These are phyloP conservation scores for Stephania cephalantha DNA, from an alignment of 164 flowering plant genomes.

Conservation along the genomic window DNA sequence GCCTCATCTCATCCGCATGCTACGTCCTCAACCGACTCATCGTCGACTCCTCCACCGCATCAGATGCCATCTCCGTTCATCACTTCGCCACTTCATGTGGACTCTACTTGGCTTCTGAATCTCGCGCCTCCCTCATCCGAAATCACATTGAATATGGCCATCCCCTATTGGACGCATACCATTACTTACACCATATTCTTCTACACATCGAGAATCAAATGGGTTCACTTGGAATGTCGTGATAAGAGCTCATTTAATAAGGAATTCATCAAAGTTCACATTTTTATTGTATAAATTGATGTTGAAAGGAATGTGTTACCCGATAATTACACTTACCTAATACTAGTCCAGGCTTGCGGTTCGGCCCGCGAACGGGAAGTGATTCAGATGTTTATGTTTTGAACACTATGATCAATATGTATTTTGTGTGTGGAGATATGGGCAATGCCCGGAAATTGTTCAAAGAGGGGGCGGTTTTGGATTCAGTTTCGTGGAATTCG, in stretches of 20 bases:
- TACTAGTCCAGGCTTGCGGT: conserved; percentile 26
- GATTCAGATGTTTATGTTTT: conserved; percentile 32
- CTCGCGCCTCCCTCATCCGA: too few species aligned
- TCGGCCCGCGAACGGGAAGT: conserved; percentile 26
- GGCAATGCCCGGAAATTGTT: conserved; percentile 29
- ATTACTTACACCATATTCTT: conserved; percentile 23
- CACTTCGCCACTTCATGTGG: too few species aligned
- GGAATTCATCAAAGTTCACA: conserved; percentile 9
- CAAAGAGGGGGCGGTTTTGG: conserved; percentile 26
- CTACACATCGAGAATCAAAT: conserved; percentile 25
- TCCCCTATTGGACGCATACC: too few species aligned
- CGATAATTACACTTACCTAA: conserved; percentile 35
- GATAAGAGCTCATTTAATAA: conserved; percentile 26
- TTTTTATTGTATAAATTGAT: conserved; percentile 26
- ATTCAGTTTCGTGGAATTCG: conserved; percentile 39
- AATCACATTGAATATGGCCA: too few species aligned
- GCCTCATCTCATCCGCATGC: too few species aligned
- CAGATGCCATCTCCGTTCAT: too few species aligned
- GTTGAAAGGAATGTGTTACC: conserved; percentile 19
- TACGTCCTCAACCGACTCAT: too few species aligned
- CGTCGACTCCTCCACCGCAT: too few species aligned
- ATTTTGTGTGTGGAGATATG: conserved; percentile 29
- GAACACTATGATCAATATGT: conserved; percentile 36
- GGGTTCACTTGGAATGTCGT: conserved; percentile 39
- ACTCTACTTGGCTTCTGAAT: too few species aligned